phyloP scores from a whole-genome alignment of 495 filamentous ascomycete genomes.

The Barbatosphaeria neglecta region DNA sequence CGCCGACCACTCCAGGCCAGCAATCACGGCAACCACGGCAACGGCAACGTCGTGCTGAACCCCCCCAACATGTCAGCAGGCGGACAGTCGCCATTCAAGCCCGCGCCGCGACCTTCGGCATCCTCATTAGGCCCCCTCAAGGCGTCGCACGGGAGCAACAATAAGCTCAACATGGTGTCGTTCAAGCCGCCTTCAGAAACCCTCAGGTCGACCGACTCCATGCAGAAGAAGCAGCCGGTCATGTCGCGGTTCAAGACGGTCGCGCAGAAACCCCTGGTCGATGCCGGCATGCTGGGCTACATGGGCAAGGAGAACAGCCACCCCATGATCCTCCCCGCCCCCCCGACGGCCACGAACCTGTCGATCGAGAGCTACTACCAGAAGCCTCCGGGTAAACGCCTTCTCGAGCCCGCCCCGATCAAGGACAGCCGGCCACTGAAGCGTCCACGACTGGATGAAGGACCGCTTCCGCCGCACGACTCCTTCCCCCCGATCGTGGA shows the following conservation, averaged over 20 bases:
- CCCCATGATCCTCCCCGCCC: conserved; percentile 35
- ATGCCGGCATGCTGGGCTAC: conserved; percentile 44
- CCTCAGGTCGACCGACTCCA: conserved; percentile 70
- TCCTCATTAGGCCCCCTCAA: conserved; percentile 31
- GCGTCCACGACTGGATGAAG: conserved; percentile 41
- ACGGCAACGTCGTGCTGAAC: conserved; percentile 41
- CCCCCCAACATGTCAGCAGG: conserved; percentile 36
- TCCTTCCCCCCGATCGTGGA: conserved; percentile 74
- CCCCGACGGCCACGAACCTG: conserved; percentile 40
- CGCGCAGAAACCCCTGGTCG: conserved; percentile 54
- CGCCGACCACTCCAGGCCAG: conserved; percentile 40
- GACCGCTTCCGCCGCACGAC: conserved; percentile 55
- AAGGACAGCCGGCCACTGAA: conserved; percentile 57
- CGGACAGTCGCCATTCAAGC: conserved; percentile 50
- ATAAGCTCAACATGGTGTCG: conserved; percentile 45
- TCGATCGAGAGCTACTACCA: conserved; percentile 43
- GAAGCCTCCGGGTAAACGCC: conserved; percentile 51
- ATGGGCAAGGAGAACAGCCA: conserved; percentile 58
- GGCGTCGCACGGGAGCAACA: conserved; percentile 29
- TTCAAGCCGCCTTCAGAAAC: conserved; percentile 60
- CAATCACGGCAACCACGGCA: conserved; percentile 28
- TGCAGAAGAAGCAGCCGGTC: conserved; percentile 58
- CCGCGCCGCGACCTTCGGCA: conserved; percentile 20
- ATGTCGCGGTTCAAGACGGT: conserved; percentile 49
- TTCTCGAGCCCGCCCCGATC: conserved; percentile 62